Evolutionary conservation across 2,329 filamentous ascomycete species (phyloP), one percentile per base, ranked within the genome.

Genomic region (Akanthomyces dipterigenus): DNA sequence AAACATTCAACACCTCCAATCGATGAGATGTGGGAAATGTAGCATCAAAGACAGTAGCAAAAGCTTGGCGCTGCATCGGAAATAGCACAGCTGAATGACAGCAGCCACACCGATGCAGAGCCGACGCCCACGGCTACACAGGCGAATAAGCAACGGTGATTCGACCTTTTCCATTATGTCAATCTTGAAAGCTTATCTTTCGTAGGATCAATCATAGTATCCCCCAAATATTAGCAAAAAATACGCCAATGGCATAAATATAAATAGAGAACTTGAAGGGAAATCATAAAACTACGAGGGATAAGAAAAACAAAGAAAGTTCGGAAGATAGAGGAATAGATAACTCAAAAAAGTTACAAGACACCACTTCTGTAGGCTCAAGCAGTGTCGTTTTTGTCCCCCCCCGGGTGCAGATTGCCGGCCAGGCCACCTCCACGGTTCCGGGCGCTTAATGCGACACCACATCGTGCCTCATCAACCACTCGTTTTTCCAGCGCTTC

Each of bases 371-470:
- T n/a, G n/a, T n/a, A n/a, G n/a, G n/a, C n/a, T n/a, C n/a, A n/a
- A n/a, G n/a, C n/a, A n/a, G n/a, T n/a, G n/a, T n/a, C n/a, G n/a
- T n/a, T n/a, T n/a, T n/a, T n/a, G n/a, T n/a, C n/a, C n/a, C n/a
- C n/a, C n/a, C n/a, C n/a, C 14, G 20, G 55, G 43, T 16, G 18
- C 42, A 14, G 14, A 34, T 48, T 48, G 55, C 14, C 20, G 20
- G 42, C 55, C 53, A 26, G 3, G 18, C n/a, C 36, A 14, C n/a
- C 42, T 56, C 42, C 54, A 56, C 54, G 56, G 3, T 45, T 24
- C 12, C 45, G 11, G 53, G 51, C 59, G 59, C 51, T 50, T 61
- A 51, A 55, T 43, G 59, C 59, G 34, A 51, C 59, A 61, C 43
- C 31, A n/a, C 24, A 34, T 36, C 24, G 31, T 18, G 34, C 34